Evolutionary conservation across 2,329 filamentous ascomycete genomes (phyloP).

Genomic region (Verticillium klebahnii): DNA sequence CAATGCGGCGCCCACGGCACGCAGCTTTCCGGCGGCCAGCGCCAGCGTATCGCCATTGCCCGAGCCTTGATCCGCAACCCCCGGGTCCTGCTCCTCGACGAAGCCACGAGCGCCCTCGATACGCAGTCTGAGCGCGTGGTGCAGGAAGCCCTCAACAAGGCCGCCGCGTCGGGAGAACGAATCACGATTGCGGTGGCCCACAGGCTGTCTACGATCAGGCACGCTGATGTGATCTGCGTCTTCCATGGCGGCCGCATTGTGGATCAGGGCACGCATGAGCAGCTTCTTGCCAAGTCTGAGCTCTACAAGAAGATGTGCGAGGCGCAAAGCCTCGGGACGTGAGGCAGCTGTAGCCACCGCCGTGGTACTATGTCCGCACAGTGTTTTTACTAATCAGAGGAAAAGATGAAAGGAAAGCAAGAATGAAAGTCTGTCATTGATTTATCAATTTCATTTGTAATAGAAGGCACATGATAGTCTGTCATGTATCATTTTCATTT

Average conservation of each 20-base stretch:
- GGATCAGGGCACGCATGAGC: conserved; percentile 55
- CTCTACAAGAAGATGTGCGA: conserved; percentile 28
- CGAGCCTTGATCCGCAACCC: conserved; percentile 49
- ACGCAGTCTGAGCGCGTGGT: conserved; percentile 20
- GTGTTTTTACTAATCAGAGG: no score
- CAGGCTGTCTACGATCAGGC: conserved; percentile 41
- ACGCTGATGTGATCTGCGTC: conserved; percentile 56
- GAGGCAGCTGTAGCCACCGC: no score
- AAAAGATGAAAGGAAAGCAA: no score
- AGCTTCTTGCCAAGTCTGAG: conserved; percentile 43
- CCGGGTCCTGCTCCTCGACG: conserved; percentile 50
- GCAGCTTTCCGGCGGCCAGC: conserved; percentile 50
- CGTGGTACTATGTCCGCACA: no score
- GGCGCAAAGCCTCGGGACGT: conserved; percentile 1
- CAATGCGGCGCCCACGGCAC: conserved; percentile 12
- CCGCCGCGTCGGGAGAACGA: conserved; percentile 25
- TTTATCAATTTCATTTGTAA: no score
- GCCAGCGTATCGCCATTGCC: conserved; percentile 52
- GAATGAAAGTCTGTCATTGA: no score
- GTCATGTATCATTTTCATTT: no score
- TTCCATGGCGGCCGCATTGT: conserved; percentile 51
- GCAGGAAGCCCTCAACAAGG: conserved; percentile 45
- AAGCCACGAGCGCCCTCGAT: conserved; percentile 54
- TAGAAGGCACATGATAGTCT: no score
- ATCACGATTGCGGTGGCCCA: conserved; percentile 64